Evolutionary conservation across 805 yeast species (phyloP), one percentile per base, ranked within the genome.

Genomic region (Saturnispora hagleri): DNA sequence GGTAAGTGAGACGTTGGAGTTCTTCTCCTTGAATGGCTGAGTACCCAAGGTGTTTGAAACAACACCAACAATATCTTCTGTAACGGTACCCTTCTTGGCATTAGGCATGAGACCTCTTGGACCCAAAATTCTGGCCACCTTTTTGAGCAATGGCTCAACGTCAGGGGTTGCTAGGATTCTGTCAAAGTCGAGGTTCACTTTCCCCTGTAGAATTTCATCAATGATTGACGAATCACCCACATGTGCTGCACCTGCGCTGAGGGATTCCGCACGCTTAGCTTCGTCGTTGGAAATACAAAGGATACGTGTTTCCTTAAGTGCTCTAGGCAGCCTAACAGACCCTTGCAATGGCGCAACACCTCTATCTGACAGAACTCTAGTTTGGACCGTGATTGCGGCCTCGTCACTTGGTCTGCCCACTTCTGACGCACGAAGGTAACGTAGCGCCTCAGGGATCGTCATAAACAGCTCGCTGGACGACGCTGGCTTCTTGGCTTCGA

Each of bases 81-180:
- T 71, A 8, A 91, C 93, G 1, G 97, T 89, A 17, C 96, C 96
- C 63, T 82, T 85, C 70, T 89, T 89, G 13, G 78, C 82, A 43
- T 78, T 76, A 46, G 99, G 98, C 86, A 90, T 84, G 59, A 93
- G 74, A 24, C 95, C 96, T 62, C 75, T 81, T 33, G 96, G 95
- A 53, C 98, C 98, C 59, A 93, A 75, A 10, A 77, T 71, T 62
- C 89, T 79, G n/a, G 93, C 96, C 22, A 88, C 71, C 52, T 78
- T 73, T 56, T 75, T 76, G 57, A 93, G 72, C 26, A 75, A 73
- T n/a, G 77, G 67, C 22, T 77, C 77, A 53, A 89, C 79, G 36
- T 87, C 96, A 1, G 96, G 87, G 2, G 97, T 84, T 5, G 96
- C 95, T 63, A 84, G 83, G 46, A 89, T 81, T 61, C 82, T 83